phyloP scores from a whole-genome alignment of 164 flowering plant genomes.

The Stephania japonica region DNA sequence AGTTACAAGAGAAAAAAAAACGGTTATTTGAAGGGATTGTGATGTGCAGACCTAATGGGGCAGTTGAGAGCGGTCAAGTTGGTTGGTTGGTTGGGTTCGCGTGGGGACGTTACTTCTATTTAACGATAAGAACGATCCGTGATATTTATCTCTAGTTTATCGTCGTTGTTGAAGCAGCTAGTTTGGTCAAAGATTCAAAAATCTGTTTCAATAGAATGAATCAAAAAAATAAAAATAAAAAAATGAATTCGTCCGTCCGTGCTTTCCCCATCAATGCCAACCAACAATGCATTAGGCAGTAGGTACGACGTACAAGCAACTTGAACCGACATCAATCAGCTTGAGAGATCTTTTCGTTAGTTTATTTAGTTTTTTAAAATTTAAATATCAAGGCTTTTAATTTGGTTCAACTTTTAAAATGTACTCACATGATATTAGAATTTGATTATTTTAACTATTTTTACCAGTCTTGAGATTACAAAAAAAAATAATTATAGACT shows the following conservation, averaged over 20 bases:
- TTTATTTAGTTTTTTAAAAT: not conserved
- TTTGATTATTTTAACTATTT: too few relatives aligned
- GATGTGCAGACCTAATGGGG: not conserved
- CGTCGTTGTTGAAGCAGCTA: too few relatives aligned
- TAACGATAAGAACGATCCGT: too few relatives aligned
- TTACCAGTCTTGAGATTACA: too few relatives aligned
- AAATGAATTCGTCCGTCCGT: not conserved
- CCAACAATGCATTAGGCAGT: slow-evolving; percentile 20
- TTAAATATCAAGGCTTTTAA: not conserved
- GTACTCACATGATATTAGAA: too few relatives aligned
- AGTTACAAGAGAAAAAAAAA: too few relatives aligned
- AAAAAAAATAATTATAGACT: too few relatives aligned
- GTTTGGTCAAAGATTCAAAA: slow-evolving; percentile 6
- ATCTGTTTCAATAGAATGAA: not conserved
- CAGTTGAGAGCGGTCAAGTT: not conserved
- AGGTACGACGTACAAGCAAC: slow-evolving; percentile 41
- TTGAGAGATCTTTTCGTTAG: slow-evolving; percentile 6
- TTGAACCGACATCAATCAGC: slow-evolving; percentile 30
- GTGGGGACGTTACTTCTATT: not conserved
- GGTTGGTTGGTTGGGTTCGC: not conserved
- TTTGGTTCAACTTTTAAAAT: too few relatives aligned
- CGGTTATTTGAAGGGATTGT: too few relatives aligned
- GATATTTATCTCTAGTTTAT: too few relatives aligned
- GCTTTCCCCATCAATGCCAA: not conserved
- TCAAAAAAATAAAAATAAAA: too few relatives aligned